Base-by-base conservation (phyloP, 371 early-diverging fungal species). In the Apophysomyces elegans region DNA sequence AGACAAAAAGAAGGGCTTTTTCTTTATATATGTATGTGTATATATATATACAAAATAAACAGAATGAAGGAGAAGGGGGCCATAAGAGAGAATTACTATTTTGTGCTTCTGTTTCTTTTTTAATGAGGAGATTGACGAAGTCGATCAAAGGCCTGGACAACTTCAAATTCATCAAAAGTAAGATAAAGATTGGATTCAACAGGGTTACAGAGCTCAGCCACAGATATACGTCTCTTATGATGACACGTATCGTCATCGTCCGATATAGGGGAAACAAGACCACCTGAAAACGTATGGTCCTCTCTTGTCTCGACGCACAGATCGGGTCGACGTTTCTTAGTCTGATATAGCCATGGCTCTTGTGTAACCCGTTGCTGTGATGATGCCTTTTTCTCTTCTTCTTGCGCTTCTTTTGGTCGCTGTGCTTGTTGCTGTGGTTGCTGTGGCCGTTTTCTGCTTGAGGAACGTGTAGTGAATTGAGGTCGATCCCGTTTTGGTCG, bases 151-250 rank as follows among this genome's bases (percentile, higher is more conserved):
- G 78, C 81, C 59, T 83, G 69, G 8, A 83, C 58, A 9, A 75
- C 84, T 61, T 83, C 84, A 56, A 71, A 64, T 60, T 83, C 84
- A 62, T 80, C 84, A 11, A 65, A 41, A 37, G 81, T 78, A 37
- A 82, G 63, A 45, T 72, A 67, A 26, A 61, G 37, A 32, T 18
- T 47, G 21, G 38, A 39, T 62, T 54, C 60, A 43, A 58, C 46
- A 44, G 66, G 77, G 43, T 76, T 74, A 63, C 72, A 76, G 12
- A 76, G 66, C 50, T 76, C 72, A 36, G 73, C 79, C 21, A 82
- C 67, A 5, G 82, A 82, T 12, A 82, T 46, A 14, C 74, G 72
- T 43, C 66, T 41, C 9, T 58, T 43, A 35, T 37, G 44, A 46
- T 46, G 21, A 58, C 58, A 50, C 37, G 14, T 57, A 9, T 63